Evolutionary conservation across 768 basidiomycete genomes (phyloP).

Genomic region (Trametes punicea): DNA sequence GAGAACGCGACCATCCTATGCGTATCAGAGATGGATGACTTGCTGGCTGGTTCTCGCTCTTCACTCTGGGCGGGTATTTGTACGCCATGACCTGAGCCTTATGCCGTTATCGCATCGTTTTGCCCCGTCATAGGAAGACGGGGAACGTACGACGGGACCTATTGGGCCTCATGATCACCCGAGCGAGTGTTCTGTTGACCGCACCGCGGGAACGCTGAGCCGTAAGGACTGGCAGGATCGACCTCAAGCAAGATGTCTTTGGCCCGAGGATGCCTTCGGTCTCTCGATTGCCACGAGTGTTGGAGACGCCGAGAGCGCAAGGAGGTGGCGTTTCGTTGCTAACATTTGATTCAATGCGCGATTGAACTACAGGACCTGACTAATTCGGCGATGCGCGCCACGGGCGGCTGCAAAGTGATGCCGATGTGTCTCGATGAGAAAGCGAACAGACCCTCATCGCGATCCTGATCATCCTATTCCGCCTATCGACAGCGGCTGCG

Average conservation of each 20-base stretch:
- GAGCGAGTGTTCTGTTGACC: background rate
- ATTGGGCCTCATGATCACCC: constrained; percentile 10
- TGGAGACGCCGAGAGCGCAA: background rate
- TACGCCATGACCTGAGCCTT: background rate
- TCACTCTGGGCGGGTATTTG: constrained; percentile 3
- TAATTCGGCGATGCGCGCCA: background rate
- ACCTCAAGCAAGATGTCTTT: background rate
- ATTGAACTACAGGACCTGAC: constrained; percentile 15
- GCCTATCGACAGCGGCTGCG: background rate
- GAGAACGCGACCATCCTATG: constrained; percentile 6
- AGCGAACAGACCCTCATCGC: background rate
- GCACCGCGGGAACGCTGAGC: background rate
- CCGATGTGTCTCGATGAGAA: background rate
- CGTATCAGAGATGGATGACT: background rate
- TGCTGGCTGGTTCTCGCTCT: background rate
- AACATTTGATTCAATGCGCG: constrained; percentile 1
- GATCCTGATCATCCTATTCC: background rate
- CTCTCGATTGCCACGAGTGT: background rate
- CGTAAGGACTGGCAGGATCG: background rate
- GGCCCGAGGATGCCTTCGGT: background rate
- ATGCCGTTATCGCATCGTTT: constrained; percentile 7
- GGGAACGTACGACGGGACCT: constrained; percentile 11
- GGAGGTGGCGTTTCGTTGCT: background rate
- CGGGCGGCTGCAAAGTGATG: background rate
- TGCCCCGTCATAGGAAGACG: background rate